A percentile compares a stretch with the other conserved stretches of the same genome.
phyloP scores from a whole-genome alignment of 1,139 yeast genomes.

The Kodamaea fungicola region DNA sequence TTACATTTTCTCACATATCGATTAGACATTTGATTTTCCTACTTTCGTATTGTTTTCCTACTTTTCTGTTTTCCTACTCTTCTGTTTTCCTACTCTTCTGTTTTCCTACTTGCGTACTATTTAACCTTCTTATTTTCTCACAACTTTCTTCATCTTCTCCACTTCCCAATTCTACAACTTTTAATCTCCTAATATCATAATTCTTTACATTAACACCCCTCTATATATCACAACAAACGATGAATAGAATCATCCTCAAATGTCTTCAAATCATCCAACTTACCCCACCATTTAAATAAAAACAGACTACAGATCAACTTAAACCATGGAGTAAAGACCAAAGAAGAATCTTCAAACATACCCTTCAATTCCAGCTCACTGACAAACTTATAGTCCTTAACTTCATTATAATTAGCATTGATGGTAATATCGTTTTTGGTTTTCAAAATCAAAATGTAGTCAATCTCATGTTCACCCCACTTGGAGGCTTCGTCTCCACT shows the following conservation, averaged over 20 bases:
- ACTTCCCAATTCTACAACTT: no score
- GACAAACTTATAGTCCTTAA: slow-evolving; percentile 77
- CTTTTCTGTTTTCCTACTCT: no score
- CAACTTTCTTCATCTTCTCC: no score
- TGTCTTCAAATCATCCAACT: slow-evolving; percentile 52
- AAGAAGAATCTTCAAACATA: slow-evolving; percentile 66
- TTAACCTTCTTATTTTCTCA: no score
- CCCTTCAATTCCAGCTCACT: slow-evolving; percentile 58
- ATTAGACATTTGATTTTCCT: no score
- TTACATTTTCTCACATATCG: no score
- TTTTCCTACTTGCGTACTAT: no score
- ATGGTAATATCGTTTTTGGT: slow-evolving; percentile 51
- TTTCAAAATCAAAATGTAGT: slow-evolving; percentile 80
- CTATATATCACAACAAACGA: slow-evolving; percentile 32
- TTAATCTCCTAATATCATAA: neutral
- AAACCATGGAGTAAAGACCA: slow-evolving; percentile 96
- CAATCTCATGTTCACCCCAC: slow-evolving; percentile 99
- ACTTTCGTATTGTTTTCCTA: no score
- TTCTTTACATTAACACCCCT: neutral
- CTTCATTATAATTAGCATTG: slow-evolving; percentile 73
- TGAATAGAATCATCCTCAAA: slow-evolving; percentile 47
- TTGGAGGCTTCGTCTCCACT: slow-evolving; percentile 59
- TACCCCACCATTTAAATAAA: slow-evolving; percentile 91
- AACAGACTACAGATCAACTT: slow-evolving; percentile 89
- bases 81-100: no score